phyloP scores from a whole-genome alignment of 192 early-diverging fungal genomes.

The Podila epigama region DNA sequence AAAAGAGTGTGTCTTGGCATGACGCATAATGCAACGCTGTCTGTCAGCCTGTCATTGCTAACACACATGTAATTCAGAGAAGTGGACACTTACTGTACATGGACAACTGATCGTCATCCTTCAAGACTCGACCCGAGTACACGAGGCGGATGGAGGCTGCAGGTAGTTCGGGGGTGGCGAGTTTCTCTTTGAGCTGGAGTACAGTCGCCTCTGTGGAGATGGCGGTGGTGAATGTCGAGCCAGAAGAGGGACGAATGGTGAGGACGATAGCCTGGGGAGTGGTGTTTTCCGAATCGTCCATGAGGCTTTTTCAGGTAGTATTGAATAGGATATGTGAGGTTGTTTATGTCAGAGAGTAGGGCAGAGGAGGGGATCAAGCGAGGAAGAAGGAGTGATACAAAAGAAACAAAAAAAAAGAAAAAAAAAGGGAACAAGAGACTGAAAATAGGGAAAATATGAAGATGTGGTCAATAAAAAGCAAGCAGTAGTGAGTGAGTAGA shows the following conservation, averaged over 20 bases:
- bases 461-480: too few species aligned
- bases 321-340: neutral
- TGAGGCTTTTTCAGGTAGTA: neutral
- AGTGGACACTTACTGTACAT: slow-evolving; percentile 64
- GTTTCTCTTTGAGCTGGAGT: slow-evolving; percentile 72
- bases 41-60: neutral
- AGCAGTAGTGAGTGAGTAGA: too few species aligned
- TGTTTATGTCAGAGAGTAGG: neutral
- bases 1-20: too few species aligned
- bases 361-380: neutral
- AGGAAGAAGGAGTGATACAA: neutral
- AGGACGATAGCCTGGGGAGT: slow-evolving; percentile 50
- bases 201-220: slow-evolving; percentile 69
- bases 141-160: slow-evolving; percentile 82
- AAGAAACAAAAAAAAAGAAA: neutral
- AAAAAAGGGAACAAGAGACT: neutral
- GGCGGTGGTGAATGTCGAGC: slow-evolving; percentile 53
- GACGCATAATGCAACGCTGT: neutral
- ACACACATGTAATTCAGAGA: neutral
- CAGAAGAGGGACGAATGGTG: slow-evolving; percentile 61
- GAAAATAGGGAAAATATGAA: neutral
- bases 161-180: slow-evolving; percentile 65
- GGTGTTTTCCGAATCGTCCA: slow-evolving; percentile 32
- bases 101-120: slow-evolving; percentile 82
- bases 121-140: slow-evolving; percentile 90